Evolutionary conservation across 257 asterid species (phyloP), one percentile per base, ranked within the genome.

Genomic region (Cynanchum wilfordii): DNA sequence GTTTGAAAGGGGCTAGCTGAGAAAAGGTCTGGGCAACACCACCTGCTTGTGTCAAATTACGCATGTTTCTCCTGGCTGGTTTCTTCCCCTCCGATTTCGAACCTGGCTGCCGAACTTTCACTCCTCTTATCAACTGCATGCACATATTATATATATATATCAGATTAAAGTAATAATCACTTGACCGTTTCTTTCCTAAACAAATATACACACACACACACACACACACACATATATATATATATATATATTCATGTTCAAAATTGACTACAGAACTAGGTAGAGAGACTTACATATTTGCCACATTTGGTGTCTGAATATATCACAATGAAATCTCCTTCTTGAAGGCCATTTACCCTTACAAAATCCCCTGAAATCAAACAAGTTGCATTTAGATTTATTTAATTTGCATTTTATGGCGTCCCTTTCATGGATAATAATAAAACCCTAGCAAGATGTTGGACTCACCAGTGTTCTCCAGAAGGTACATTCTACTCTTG

Each of bases 401-500:
- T 38, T 36, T 20, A 64, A 63, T 63, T 16, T 27, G 10, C 29
- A 4, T 13, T 60, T 1, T 29, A 30, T 2, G 20, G 65, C 40
- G 1, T 58, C 17, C 36, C 30, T 58, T 25, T 22, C 13, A 60
- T 60, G 20, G 42, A 60, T 11, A 36, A 0, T 45, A 45, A 33
- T 3, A 4, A 50, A 54, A 20, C 59, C 59, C 52, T 22, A 33
- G 15, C 33, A 2, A 12, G 8, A 52, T 52, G 6, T 36, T 10
- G 11, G 10, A 3, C n/a, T 40, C 75, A 92, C 96, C 96, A 36
- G 96, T 87, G 82, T 93, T 93, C 79, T 90, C 98, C 67, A 93
- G 92, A 71, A 93, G 92, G 84, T 93, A 93, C 98, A 93, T 93
- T 73, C 96, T 81, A 78, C 98, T 93, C 72, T 90, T 93, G 91